These are phyloP conservation scores for Castanea mollissima DNA, from an alignment of 306 rosid species.

Conservation along the genomic window DNA sequence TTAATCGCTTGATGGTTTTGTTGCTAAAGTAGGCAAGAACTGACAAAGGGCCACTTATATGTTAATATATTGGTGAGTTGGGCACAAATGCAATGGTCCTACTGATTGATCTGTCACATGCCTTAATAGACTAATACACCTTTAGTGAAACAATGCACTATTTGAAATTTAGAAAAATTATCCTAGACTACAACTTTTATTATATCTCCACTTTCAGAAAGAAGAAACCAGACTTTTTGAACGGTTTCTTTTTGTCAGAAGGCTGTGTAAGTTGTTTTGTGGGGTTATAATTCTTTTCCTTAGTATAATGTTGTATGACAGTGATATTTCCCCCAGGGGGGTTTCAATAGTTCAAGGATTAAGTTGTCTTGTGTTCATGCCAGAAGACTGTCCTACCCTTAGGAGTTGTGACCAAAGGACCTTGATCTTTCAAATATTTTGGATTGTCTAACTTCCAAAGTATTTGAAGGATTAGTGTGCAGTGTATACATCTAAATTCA, in stretches of 20 bases:
- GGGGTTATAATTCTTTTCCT: constrained; percentile 19
- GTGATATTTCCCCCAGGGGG: not conserved
- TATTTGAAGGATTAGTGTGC: not conserved
- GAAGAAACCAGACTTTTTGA: constrained; percentile 23
- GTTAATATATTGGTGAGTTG: constrained; percentile 45
- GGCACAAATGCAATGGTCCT: constrained; percentile 56
- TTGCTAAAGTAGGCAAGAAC: constrained; percentile 28
- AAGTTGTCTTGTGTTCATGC: not conserved
- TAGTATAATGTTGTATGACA: not conserved
- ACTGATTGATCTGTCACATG: constrained; percentile 46
- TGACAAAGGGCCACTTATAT: constrained; percentile 51
- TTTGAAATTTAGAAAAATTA: constrained; percentile 4
- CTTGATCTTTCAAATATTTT: not conserved
- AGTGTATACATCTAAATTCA: not conserved
- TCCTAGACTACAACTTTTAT: constrained; percentile 4
- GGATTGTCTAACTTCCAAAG: not conserved
- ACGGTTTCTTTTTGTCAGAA: constrained; percentile 14
- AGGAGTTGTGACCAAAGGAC: not conserved
- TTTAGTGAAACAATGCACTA: constrained; percentile 18
- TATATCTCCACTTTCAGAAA: constrained; percentile 15
- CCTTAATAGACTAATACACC: constrained; percentile 11
- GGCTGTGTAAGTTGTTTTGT: constrained; percentile 12
- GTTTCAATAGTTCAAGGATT: not conserved
- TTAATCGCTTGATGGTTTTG: constrained; percentile 18
- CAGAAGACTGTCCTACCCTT: constrained; percentile 7